Evolutionary conservation across 2,329 filamentous ascomycete genomes (phyloP), one percentile per base, ranked within the genome.

Genomic region (Xenoacremonium recifei): DNA sequence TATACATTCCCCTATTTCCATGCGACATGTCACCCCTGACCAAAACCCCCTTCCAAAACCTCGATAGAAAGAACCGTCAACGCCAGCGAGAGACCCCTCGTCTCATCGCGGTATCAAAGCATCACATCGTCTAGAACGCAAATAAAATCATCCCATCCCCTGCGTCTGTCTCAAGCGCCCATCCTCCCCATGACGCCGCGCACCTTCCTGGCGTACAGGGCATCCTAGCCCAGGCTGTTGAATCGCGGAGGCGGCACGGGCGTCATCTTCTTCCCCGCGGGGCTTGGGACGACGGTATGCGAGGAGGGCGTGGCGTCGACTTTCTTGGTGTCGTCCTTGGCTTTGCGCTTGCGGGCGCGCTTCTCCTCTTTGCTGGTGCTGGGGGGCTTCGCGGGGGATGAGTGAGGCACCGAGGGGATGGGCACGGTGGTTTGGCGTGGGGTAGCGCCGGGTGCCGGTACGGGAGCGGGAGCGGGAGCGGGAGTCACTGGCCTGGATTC

Each of bases 381-480:
- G 15, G 63, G 56, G 18, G 53, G 47, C 34, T 54, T 58, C 30
- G 48, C 42, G 17, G 48, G 59, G 4, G 60, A 60, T 6, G 58
- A 57, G 17, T 60, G 54, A 21, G 65, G 67, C 12, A 69, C 48
- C n/a, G 44, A 51, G 9, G 68, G 70, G 5, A 69, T 48, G 6
- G 63, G 66, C 4, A 66, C 58, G 4, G 48, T 50, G 15, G 61
- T 60, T 36, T 62, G 59, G 9, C 60, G 53, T 34, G 57, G 55
- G 10, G 45, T 30, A n/a, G n/a, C n/a, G n/a, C n/a, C n/a, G 16
- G 60, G 50, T 10, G 60, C 44, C 6, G 63, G 61, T 4, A 63
- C 62, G 39, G 63, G 53, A 46, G 54, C 61, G 21, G 34, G 55
- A 21, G 36, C 27, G 11, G 40, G 32, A 11, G 49, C n/a, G 30